These are phyloP conservation scores for Lepidium sativum DNA, from an alignment of 345 rosid species.

Conservation along the genomic window DNA sequence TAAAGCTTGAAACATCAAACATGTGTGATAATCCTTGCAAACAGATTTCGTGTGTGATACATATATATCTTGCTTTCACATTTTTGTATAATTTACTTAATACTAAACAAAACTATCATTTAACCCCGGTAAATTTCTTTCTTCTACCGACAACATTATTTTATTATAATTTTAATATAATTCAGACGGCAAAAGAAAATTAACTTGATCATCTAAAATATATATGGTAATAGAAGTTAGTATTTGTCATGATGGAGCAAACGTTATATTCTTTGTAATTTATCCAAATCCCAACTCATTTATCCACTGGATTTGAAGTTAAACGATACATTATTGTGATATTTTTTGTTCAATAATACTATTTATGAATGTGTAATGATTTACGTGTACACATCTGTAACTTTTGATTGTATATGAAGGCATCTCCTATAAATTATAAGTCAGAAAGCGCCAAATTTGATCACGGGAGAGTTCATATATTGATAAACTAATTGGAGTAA, in stretches of 20 bases:
- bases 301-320: not conserved
- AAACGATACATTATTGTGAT: not conserved
- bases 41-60: too few relatives aligned
- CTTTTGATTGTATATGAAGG: slow-evolving; percentile 11
- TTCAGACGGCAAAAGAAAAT: too few relatives aligned
- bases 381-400: not conserved
- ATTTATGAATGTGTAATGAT: not conserved
- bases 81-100: too few relatives aligned
- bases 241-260: not conserved
- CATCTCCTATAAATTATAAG: not conserved
- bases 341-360: too few relatives aligned
- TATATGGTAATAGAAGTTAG: not conserved
- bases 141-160: too few relatives aligned
- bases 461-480: slow-evolving; percentile 11
- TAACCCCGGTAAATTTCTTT: too few relatives aligned
- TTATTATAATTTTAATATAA: too few relatives aligned
- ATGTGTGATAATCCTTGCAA: too few relatives aligned
- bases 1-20: too few relatives aligned
- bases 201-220: not conserved
- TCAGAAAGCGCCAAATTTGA: slow-evolving; percentile 13
- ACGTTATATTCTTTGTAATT: not conserved
- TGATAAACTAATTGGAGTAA: not conserved
- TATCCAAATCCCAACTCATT: slow-evolving; percentile 7
- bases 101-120: too few relatives aligned
- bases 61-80: too few relatives aligned